Conservation (phyloP, 345 rosid genomes). For the Ricinus communis region DNA sequence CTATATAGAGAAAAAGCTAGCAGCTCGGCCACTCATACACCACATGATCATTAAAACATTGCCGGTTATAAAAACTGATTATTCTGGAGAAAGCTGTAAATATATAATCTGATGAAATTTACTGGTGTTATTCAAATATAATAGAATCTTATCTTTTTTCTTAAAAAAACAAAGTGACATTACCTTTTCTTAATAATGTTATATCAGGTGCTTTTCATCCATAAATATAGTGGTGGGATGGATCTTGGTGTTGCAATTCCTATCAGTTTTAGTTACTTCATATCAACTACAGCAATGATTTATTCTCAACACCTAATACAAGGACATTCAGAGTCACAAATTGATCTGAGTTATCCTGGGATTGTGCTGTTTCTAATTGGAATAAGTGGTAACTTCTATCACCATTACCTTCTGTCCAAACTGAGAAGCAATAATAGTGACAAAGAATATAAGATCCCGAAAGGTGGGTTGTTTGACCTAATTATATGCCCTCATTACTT, state of each 20-base stretch:
- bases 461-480: conserved; percentile 56
- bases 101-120: no score
- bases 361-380: conserved; percentile 51
- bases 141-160: no score
- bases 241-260: conserved; percentile 31
- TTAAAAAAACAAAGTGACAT: no score
- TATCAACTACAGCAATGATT: conserved; percentile 37
- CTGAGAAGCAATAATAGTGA: conserved; percentile 38
- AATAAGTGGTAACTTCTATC: conserved; percentile 69
- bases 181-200: no score
- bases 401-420: conserved; percentile 63
- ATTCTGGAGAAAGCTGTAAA: no score
- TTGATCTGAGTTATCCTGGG: conserved; percentile 48
- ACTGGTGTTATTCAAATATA: no score
- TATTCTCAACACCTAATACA: conserved; percentile 45
- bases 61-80: no score
- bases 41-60: no score
- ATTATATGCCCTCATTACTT: conserved; percentile 78
- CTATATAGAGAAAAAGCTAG: no score
- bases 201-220: conserved; percentile 52
- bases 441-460: conserved; percentile 62
- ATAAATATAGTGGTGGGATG: conserved; percentile 58
- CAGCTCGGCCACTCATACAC: no score
- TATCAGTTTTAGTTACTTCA: conserved; percentile 42
- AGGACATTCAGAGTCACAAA: conserved; percentile 38